Base-by-base conservation (phyloP, 2,329 filamentous ascomycete species). In the Cladosporium oxysporum region DNA sequence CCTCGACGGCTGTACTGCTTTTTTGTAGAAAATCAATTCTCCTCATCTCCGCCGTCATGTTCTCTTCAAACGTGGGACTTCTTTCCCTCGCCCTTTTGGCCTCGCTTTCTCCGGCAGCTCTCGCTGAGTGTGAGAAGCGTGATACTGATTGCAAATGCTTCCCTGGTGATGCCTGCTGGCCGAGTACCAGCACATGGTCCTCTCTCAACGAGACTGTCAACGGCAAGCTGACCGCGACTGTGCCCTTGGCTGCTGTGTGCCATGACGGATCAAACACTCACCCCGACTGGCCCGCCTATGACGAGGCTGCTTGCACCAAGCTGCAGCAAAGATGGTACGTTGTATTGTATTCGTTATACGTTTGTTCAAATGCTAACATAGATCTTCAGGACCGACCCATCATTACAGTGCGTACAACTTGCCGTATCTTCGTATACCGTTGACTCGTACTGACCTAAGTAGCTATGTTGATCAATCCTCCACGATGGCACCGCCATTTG, bases 91-190 rank as follows among this genome's bases (percentile, higher is more conserved):
- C 58, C 35, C 31, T 61, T 11, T 61, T 62, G 47, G 59, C 47
- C 21, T 10, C 59, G n/a, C n/a, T 62, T 26, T 35, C 47, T 26
- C 28, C 58, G 10, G 10, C 44, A 28, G 58, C 29, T 26, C 18
- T 61, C 7, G 58, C 37, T 18, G 21, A 61, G n/a, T 50, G 28
- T 49, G 14, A 21, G 8, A 33, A 61, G 41, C 37, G 58, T 14
- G 59, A 62, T 16, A 35, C 12, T n/a, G 12, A 52, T 6, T 85
- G 83, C 72, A 79, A 80, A 23, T 85, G 80, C 73, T 78, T 83
- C 47, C 85, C 86, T 0, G 82, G 81, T 12, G 83, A 88, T 65
- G 21, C 67, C 0, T 82, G 79, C 71, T 89, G 87, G 85, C 87
- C 87, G 0, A 75, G 75, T 0, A 26, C 69, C 0, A 55, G 70